Conservation (phyloP, 2,329 filamentous ascomycete genomes). For the Seiridium cupressi region DNA sequence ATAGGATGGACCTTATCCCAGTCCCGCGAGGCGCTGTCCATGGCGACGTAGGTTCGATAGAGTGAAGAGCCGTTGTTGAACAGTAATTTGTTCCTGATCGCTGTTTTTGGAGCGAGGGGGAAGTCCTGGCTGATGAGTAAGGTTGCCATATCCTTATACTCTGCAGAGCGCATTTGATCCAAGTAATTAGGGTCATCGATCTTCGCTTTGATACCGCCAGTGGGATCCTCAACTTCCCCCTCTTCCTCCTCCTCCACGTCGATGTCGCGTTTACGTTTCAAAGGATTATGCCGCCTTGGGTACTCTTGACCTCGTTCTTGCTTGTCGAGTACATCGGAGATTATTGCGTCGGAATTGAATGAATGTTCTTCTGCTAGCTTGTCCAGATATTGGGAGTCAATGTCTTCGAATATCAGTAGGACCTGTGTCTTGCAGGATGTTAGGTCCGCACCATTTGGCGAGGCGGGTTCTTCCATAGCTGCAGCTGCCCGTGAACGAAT, state of each 20-base stretch:
- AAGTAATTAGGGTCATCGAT: constrained; percentile 12
- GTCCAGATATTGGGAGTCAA: constrained; percentile 38
- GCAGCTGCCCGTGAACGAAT: neutral
- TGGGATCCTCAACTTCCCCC: constrained; percentile 7
- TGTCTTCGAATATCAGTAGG: constrained; percentile 41
- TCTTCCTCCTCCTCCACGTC: constrained; percentile 16
- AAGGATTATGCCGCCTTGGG: constrained; percentile 22
- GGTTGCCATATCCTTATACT: constrained; percentile 18
- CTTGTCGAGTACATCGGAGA: constrained; percentile 38
- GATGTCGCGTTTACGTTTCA: constrained; percentile 34
- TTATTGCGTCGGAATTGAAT: constrained; percentile 28
- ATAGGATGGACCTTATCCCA: constrained; percentile 13
- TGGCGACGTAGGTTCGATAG: constrained; percentile 31
- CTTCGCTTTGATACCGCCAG: constrained; percentile 15
- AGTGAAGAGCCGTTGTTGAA: constrained; percentile 24
- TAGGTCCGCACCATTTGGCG: neutral
- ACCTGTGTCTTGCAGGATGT: constrained; percentile 26
- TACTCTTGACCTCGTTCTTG: constrained; percentile 37
- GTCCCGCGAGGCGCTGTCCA: constrained; percentile 26
- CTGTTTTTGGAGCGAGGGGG: constrained; percentile 22
- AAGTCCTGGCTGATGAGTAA: constrained; percentile 34
- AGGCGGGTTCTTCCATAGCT: neutral
- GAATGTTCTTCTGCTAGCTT: constrained; percentile 20
- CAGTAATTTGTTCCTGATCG: constrained; percentile 22
- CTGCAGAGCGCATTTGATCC: neutral